Evolutionary conservation across 2,329 filamentous ascomycete species (phyloP), one percentile per base, ranked within the genome.

Genomic region (Neocucurbitaria cava): DNA sequence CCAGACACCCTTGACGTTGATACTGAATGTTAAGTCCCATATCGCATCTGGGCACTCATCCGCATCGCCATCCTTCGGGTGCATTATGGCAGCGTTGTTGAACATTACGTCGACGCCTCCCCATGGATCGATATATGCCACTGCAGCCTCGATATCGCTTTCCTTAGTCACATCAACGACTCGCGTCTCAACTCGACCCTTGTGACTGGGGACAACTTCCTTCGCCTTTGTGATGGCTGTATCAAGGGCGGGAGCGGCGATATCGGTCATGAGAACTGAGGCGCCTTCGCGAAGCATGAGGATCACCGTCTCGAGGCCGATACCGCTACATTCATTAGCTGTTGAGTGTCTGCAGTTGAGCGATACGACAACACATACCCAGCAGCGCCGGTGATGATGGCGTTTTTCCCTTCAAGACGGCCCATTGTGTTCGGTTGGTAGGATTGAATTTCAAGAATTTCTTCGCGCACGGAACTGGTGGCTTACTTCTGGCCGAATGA

Each of bases 1-100:
- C 93, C 92, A 96, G 28, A 31, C 35, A 11, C 35, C 35, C 35
- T 38, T 38, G n/a, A 18, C 35, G 20, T 38, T 38, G 20, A 18
- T 18, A 3, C 11, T 38, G n/a, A 18, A 18, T 8, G n/a, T 38
- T n/a, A 38, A 11, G 35, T 38, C 35, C 35, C n/a, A 38, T 3
- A 38, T 38, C 10, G 5, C n/a, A 11, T 38, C 17, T 21, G 20
- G 35, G 11, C 35, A 38, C 35, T 38, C 20, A 5, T 38, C 35
- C 20, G 20, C 35, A 38, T 38, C 35, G 10, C 17, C 35, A 21
- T 38, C 35, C 20, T 21, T 18, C 8, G n/a, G 35, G 11, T 38
- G 35, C 35, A 38, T 38, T 10, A 38, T 47, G 15, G 35, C 45
- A 20, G 35, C 35, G 38, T 47, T 40, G 15, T 31, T 31, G 28